Conservation (phyloP, 2,329 filamentous ascomycete genomes). For the Epichloe elymi region DNA sequence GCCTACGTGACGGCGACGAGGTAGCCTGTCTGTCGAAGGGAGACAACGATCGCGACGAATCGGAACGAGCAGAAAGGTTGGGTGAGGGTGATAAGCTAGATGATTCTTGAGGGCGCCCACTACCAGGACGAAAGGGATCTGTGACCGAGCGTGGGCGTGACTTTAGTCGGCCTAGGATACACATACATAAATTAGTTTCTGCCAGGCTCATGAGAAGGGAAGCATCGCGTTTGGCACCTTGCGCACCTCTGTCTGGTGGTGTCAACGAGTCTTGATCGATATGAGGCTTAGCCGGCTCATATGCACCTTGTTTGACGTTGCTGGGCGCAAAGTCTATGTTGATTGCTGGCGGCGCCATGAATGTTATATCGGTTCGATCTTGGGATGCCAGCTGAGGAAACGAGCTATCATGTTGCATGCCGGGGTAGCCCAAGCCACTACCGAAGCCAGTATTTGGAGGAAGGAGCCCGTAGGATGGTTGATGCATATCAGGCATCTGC, state of each 20-base stretch:
- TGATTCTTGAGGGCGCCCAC: conserved; percentile 25
- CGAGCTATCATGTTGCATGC: conserved; percentile 30
- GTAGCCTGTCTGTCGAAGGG: conserved; percentile 40
- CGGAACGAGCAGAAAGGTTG: conserved; percentile 30
- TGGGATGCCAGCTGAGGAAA: conserved; percentile 39
- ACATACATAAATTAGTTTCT: neutral
- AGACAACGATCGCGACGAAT: conserved; percentile 43
- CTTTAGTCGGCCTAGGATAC: conserved; percentile 29
- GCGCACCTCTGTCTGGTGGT: conserved; percentile 58
- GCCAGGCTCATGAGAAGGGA: neutral
- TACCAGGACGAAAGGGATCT: conserved; percentile 43
- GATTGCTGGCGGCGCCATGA: conserved; percentile 87
- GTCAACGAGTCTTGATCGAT: conserved; percentile 68
- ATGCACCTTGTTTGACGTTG: conserved; percentile 30
- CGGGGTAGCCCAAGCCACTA: conserved; percentile 17
- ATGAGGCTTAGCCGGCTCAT: conserved; percentile 43
- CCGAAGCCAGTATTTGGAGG: conserved; percentile 26
- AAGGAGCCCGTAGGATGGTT: conserved; percentile 31
- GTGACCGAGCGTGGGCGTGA: conserved; percentile 43
- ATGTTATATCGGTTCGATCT: conserved; percentile 47
- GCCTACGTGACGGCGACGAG: conserved; percentile 23
- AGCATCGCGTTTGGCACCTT: neutral
- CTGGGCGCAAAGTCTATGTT: conserved; percentile 86
- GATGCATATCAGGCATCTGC: conserved; percentile 38
- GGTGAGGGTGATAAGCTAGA: conserved; percentile 37